phyloP scores from a whole-genome alignment of 805 yeast genomes.

The Suhomyces canberraensis region DNA sequence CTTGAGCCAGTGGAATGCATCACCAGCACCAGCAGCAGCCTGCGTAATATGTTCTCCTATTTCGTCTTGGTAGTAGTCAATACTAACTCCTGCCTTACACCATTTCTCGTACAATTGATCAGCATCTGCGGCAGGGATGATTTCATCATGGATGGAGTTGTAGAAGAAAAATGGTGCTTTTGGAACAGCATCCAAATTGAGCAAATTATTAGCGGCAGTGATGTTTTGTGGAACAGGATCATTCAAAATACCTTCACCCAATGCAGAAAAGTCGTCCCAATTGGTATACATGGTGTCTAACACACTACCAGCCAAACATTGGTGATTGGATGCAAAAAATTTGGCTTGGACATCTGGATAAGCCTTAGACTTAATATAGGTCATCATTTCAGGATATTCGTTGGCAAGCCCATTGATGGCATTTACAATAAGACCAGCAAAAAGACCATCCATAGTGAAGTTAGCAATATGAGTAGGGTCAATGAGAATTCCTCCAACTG shows the following conservation, averaged over 20 bases:
- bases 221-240: conserved; percentile 4
- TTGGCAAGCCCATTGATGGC: conserved; percentile 29
- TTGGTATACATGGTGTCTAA: not conserved
- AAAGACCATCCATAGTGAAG: conserved; percentile 21
- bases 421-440: conserved; percentile 27
- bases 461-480: conserved; percentile 25
- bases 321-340: not conserved
- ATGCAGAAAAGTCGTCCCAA: not conserved
- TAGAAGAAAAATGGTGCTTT: conserved; percentile 10
- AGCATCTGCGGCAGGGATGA: conserved; percentile 10
- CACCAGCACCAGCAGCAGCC: conserved; percentile 11
- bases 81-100: conserved; percentile 13
- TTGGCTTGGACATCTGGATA: conserved; percentile 2
- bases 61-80: conserved; percentile 8
- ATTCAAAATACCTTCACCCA: conserved; percentile 1
- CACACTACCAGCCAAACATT: conserved; percentile 2
- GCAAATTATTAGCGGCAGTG: conserved; percentile 1
- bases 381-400: conserved; percentile 26
- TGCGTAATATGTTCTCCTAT: conserved; percentile 26
- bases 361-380: conserved; percentile 4
- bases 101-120: conserved; percentile 21
- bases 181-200: conserved; percentile 5
- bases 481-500: conserved; percentile 35
- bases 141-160: conserved; percentile 9
- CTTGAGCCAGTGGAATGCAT: conserved; percentile 18